These are phyloP conservation scores for Cadophora gregata DNA, from an alignment of 2,329 filamentous ascomycete genomes.

Conservation along the genomic window DNA sequence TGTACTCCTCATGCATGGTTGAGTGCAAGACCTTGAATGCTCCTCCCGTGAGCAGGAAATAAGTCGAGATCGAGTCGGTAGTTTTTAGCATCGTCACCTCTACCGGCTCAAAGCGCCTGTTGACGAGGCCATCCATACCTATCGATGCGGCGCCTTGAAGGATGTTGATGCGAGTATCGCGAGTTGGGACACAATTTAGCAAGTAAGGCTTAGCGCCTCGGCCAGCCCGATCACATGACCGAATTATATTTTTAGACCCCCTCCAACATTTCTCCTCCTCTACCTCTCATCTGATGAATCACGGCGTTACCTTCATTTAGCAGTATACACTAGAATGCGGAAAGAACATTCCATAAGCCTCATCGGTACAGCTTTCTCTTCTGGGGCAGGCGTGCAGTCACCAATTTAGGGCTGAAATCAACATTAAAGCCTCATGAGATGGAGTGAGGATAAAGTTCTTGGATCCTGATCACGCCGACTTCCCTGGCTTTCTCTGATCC, in stretches of 20 bases:
- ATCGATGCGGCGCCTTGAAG: neutral
- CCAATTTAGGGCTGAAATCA: neutral
- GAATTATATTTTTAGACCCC: neutral
- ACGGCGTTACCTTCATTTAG: neutral
- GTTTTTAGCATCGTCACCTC: constrained; percentile 71
- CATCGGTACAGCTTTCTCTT: neutral
- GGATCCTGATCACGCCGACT: neutral
- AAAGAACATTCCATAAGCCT: neutral
- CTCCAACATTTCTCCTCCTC: too few species aligned
- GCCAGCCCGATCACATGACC: constrained; percentile 3
- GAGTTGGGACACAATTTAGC: constrained; percentile 2
- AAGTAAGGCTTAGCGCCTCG: constrained; percentile 19
- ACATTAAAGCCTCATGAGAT: neutral
- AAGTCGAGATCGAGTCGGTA: constrained; percentile 81
- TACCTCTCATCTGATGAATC: neutral
- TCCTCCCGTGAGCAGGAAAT: too few species aligned
- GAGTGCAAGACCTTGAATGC: too few species aligned
- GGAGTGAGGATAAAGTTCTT: neutral
- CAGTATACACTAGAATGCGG: neutral
- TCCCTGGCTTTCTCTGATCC: neutral
- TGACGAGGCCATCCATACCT: constrained; percentile 68
- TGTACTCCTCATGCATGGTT: too few species aligned
- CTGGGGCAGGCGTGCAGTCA: neutral
- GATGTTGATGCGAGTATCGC: neutral
- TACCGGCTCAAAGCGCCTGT: constrained; percentile 67